These are phyloP conservation scores for Tuber magnatum DNA, from an alignment of 495 filamentous ascomycete genomes.

Conservation along the genomic window DNA sequence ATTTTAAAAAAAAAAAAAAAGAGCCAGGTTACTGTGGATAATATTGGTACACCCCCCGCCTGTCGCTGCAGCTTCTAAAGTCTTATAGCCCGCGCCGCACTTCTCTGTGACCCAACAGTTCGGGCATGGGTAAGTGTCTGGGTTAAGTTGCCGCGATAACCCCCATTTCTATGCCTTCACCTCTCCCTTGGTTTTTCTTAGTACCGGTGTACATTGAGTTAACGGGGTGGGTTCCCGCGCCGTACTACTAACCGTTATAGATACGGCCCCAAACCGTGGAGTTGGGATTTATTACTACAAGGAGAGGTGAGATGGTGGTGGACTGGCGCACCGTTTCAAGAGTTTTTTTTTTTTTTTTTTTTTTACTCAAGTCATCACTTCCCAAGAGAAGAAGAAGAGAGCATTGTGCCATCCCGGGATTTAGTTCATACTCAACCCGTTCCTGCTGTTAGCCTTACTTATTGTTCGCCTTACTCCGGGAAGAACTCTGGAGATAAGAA, in stretches of 20 bases:
- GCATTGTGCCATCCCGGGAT: slow-evolving; percentile 11
- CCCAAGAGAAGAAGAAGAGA: slow-evolving; percentile 10
- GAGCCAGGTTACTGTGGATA: slow-evolving; percentile 25
- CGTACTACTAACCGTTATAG: slow-evolving; percentile 33
- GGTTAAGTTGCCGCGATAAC: slow-evolving; percentile 40
- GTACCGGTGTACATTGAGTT: slow-evolving; percentile 6
- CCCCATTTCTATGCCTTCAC: slow-evolving; percentile 18
- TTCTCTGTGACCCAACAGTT: slow-evolving; percentile 37
- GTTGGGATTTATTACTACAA: slow-evolving; percentile 33
- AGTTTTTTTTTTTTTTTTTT: background rate
- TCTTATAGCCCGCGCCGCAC: slow-evolving; percentile 31
- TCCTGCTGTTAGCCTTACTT: slow-evolving; percentile 31
- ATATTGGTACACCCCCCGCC: slow-evolving; percentile 20
- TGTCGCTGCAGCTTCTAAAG: slow-evolving; percentile 33
- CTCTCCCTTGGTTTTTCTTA: too few species aligned
- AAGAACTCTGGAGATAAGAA: slow-evolving; percentile 9
- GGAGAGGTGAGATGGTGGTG: slow-evolving; percentile 17
- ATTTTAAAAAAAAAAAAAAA: too few species aligned
- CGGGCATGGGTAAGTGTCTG: slow-evolving; percentile 32
- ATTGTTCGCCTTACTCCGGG: slow-evolving; percentile 23
- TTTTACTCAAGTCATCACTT: slow-evolving; percentile 13
- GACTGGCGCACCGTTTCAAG: slow-evolving; percentile 31
- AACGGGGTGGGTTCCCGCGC: slow-evolving; percentile 21
- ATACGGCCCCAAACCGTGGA: slow-evolving; percentile 33
- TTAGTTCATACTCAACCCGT: slow-evolving; percentile 15